These are phyloP conservation scores for Castanea crenata DNA, from an alignment of 306 rosid genomes.

Conservation along the genomic window DNA sequence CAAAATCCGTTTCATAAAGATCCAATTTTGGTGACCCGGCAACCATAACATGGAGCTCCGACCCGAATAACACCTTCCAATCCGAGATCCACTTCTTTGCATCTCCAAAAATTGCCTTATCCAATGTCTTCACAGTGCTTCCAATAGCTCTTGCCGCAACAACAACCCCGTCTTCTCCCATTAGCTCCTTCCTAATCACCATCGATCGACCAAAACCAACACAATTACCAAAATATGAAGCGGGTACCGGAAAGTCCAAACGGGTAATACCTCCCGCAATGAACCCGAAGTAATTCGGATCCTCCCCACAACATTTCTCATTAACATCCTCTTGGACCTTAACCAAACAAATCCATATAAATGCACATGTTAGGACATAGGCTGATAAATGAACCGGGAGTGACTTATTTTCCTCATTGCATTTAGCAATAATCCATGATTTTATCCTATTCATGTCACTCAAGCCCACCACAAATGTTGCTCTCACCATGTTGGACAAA, in stretches of 20 bases:
- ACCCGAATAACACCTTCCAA: conserved; percentile 37
- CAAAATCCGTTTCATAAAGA: conserved; percentile 49
- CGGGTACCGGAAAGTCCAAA: conserved; percentile 21
- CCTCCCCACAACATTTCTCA: not conserved
- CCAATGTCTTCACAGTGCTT: conserved; percentile 34
- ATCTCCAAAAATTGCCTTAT: conserved; percentile 24
- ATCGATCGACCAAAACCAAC: conserved; percentile 39
- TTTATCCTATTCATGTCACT: conserved; percentile 32
- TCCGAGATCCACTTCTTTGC: conserved; percentile 48
- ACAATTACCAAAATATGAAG: conserved; percentile 37
- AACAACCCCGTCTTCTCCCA: conserved; percentile 40
- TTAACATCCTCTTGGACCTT: conserved; percentile 19
- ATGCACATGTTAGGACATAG: conserved; percentile 44
- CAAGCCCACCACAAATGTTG: conserved; percentile 28
- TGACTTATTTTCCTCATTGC: conserved; percentile 21
- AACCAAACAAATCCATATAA: conserved; percentile 43
- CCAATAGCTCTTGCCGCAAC: conserved; percentile 42
- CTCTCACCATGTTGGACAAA: conserved; percentile 27
- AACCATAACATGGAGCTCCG: conserved; percentile 32
- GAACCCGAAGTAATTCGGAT: conserved; percentile 40
- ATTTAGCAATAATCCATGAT: conserved; percentile 13
- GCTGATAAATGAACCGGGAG: conserved; percentile 34
- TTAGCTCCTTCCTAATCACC: conserved; percentile 15
- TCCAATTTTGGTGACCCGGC: conserved; percentile 56
- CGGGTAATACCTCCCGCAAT: conserved; percentile 51